Percentiles rank a stretch among this genome's conserved stretches.
Conservation (phyloP, 768 basidiomycete genomes). For the Tulasnella sp. region DNA sequence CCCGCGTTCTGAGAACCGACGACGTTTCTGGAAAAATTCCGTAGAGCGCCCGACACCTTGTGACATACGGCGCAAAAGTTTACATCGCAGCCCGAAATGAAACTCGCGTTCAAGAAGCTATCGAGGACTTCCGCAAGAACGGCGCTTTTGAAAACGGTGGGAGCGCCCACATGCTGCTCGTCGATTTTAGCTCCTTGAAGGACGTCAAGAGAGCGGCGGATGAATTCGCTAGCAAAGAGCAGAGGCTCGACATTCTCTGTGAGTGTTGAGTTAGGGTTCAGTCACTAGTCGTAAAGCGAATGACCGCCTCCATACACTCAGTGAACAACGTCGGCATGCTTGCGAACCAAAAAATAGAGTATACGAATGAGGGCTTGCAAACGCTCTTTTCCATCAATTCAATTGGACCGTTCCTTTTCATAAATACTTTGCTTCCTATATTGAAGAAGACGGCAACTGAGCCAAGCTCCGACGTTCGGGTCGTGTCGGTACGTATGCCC, state of each 20-base stretch:
- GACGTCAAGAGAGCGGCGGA: slow-evolving; percentile 54
- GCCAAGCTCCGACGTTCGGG: slow-evolving; percentile 59
- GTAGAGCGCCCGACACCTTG: slow-evolving; percentile 44
- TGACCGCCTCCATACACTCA: slow-evolving; percentile 36
- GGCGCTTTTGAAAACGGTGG: slow-evolving; percentile 49
- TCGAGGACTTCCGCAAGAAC: slow-evolving; percentile 45
- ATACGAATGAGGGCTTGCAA: slow-evolving; percentile 34
- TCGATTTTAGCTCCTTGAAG: slow-evolving; percentile 57
- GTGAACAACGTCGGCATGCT: slow-evolving; percentile 64
- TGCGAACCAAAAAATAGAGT: slow-evolving; percentile 37
- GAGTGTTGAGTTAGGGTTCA: slow-evolving; percentile 32
- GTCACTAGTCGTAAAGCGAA: neutral
- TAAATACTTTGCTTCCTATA: slow-evolving; percentile 57
- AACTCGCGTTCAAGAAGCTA: slow-evolving; percentile 43
- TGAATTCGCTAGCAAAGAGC: slow-evolving; percentile 55
- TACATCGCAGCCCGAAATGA: slow-evolving; percentile 47
- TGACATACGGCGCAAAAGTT: slow-evolving; percentile 51
- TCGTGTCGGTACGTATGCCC: slow-evolving; percentile 54
- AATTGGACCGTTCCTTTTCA: slow-evolving; percentile 61
- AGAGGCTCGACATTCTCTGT: slow-evolving; percentile 61
- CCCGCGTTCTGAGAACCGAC: neutral
- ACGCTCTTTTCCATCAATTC: slow-evolving; percentile 43
- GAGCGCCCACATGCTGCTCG: slow-evolving; percentile 53
- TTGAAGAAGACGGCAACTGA: slow-evolving; percentile 55
- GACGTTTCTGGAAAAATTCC: slow-evolving; percentile 34